phyloP scores from a whole-genome alignment of 768 basidiomycete genomes.

The Pisolithus orientalis region DNA sequence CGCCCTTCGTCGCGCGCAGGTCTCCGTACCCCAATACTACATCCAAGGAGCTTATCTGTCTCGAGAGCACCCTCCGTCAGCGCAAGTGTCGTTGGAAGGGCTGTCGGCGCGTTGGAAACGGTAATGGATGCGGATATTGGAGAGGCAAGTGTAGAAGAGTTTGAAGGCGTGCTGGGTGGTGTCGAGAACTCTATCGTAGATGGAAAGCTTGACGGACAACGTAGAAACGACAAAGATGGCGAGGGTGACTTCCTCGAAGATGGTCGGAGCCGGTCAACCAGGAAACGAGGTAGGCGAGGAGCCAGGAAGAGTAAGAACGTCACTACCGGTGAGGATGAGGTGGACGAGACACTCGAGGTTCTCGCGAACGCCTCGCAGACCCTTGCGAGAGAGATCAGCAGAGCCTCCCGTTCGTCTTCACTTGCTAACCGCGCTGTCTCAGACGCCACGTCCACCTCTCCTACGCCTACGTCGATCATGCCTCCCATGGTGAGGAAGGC shows the following conservation, averaged over 20 bases:
- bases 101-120: slow-evolving; percentile 40
- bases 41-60: slow-evolving; percentile 42
- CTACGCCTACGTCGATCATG: slow-evolving; percentile 20
- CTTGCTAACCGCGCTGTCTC: slow-evolving; percentile 20
- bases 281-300: slow-evolving; percentile 80
- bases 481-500: slow-evolving; percentile 59
- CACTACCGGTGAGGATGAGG: slow-evolving; percentile 10
- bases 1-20: slow-evolving; percentile 67
- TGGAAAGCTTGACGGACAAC: slow-evolving; percentile 25
- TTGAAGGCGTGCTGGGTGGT: slow-evolving; percentile 24
- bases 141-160: slow-evolving; percentile 29
- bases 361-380: slow-evolving; percentile 78
- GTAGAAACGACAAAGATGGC: slow-evolving; percentile 4
- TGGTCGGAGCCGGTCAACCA: slow-evolving; percentile 50
- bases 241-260: slow-evolving; percentile 30
- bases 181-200: slow-evolving; percentile 32
- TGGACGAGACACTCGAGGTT: slow-evolving; percentile 56
- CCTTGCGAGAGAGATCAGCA: slow-evolving; percentile 79
- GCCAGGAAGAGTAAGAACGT: slow-evolving; percentile 66
- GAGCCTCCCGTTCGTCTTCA: slow-evolving; percentile 48
- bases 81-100: slow-evolving; percentile 32
- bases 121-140: slow-evolving; percentile 44
- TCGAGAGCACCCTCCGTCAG: slow-evolving; percentile 57
- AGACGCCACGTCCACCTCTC: slow-evolving; percentile 13
- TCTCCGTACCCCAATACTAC: slow-evolving; percentile 47